These are phyloP conservation scores for Taxillus chinensis DNA, from an alignment of 164 flowering plant genomes.

Conservation along the genomic window DNA sequence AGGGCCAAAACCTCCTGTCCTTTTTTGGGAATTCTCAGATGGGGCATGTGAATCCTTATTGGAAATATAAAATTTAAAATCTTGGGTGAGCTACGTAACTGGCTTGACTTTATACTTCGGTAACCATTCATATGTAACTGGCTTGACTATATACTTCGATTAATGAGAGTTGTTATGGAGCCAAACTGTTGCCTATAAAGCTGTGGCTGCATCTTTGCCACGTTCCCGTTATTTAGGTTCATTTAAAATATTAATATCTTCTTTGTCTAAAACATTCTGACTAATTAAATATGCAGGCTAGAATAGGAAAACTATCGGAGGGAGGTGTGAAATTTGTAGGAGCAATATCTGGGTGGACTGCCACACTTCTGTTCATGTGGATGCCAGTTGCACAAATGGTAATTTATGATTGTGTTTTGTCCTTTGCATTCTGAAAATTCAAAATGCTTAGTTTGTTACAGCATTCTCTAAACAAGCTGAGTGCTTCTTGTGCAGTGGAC, in stretches of 20 bases:
- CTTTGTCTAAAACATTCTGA: not conserved
- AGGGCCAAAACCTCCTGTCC: too few species aligned
- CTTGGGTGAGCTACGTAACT: too few species aligned
- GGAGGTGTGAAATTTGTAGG: constrained; percentile 58
- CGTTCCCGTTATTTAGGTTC: not conserved
- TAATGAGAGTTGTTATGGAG: not conserved
- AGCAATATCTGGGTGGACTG: constrained; percentile 92
- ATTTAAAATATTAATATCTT: too few species aligned
- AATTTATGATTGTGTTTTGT: constrained; percentile 3
- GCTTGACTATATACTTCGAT: not conserved
- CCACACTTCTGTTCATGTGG: constrained; percentile 99
- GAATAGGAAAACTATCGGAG: constrained; percentile 72
- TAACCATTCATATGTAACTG: too few species aligned
- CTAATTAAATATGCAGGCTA: constrained; percentile 49
- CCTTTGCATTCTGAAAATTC: not conserved
- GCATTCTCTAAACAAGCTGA: constrained; percentile 7
- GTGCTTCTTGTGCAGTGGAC: constrained; percentile 68
- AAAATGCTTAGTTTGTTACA: not conserved
- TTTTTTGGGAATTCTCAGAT: too few species aligned
- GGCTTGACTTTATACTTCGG: too few species aligned
- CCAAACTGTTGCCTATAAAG: not conserved
- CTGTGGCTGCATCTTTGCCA: not conserved
- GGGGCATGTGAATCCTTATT: too few species aligned
- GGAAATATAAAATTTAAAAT: too few species aligned
- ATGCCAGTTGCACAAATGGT: constrained; percentile 98